Percentiles rank a stretch among this genome's conserved stretches.
These are phyloP conservation scores for Crataegus laevigata DNA, from an alignment of 306 rosid genomes.

Conservation along the genomic window DNA sequence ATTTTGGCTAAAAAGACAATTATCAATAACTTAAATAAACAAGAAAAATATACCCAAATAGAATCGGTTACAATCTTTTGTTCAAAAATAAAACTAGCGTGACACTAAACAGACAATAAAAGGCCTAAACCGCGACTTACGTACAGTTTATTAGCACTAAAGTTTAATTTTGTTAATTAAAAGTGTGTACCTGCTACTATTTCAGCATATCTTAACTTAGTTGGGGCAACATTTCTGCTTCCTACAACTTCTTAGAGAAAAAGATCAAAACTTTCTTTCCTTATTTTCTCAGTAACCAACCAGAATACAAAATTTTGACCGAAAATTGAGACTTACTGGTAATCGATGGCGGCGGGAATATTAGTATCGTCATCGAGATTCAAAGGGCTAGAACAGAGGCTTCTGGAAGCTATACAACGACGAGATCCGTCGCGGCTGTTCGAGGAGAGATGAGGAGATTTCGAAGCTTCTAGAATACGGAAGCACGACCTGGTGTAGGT, in stretches of 20 bases:
- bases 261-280: neutral
- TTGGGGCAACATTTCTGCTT: neutral
- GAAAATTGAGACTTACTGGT: constrained; percentile 31
- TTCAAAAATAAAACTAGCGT: too few species aligned
- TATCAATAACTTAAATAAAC: neutral
- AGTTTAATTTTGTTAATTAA: too few species aligned
- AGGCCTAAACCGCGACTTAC: too few species aligned
- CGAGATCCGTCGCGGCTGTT: constrained; percentile 3
- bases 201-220: neutral
- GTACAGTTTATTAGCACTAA: too few species aligned
- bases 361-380: constrained; percentile 31
- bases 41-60: too few species aligned
- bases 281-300: neutral
- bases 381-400: constrained; percentile 45
- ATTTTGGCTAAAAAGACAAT: too few species aligned
- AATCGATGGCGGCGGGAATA: constrained; percentile 67
- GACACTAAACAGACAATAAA: too few species aligned
- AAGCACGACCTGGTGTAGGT: constrained; percentile 5
- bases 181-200: too few species aligned
- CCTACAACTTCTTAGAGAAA: neutral
- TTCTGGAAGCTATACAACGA: constrained; percentile 24
- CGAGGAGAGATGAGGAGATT: neutral
- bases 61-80: neutral
- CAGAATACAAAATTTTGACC: neutral
- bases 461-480: constrained; percentile 26